Percentiles rank a stretch among this genome's conserved stretches.
Evolutionary conservation across 192 early-diverging fungal genomes (phyloP).

Genomic region (Paraglomus occultum): DNA sequence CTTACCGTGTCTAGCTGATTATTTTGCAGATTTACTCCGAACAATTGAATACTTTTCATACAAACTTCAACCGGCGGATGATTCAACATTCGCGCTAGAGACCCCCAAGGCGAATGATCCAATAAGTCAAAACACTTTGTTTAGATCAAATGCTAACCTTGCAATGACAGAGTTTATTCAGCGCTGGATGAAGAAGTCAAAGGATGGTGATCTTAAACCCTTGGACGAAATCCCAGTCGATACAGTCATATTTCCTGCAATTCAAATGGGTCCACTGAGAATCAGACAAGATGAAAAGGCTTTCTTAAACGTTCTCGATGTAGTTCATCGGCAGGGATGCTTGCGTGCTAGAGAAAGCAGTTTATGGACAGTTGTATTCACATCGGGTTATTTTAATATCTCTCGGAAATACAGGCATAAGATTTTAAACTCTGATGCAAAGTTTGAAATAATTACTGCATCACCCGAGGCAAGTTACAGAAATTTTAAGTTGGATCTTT

Average conservation of each 20-base stretch:
- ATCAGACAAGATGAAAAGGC: slow-evolving; percentile 76
- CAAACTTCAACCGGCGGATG: slow-evolving; percentile 22
- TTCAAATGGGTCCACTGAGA: slow-evolving; percentile 85
- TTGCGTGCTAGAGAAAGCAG: slow-evolving; percentile 25
- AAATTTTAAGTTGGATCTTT: neutral
- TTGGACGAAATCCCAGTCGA: slow-evolving; percentile 36
- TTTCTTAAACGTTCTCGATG: slow-evolving; percentile 62
- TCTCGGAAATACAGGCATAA: slow-evolving; percentile 60
- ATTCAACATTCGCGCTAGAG: slow-evolving; percentile 23
- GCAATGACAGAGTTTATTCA: slow-evolving; percentile 52
- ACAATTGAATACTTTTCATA: slow-evolving; percentile 68
- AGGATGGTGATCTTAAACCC: neutral
- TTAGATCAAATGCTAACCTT: slow-evolving; percentile 52
- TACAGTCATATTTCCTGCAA: slow-evolving; percentile 72
- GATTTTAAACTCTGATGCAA: slow-evolving; percentile 57
- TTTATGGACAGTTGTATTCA: slow-evolving; percentile 66
- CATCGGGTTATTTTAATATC: slow-evolving; percentile 96
- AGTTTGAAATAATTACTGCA: slow-evolving; percentile 75
- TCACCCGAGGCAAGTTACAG: slow-evolving; percentile 71
- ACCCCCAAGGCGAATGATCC: slow-evolving; percentile 51
- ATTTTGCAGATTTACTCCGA: slow-evolving; percentile 68
- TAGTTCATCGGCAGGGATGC: slow-evolving; percentile 38
- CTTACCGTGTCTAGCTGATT: slow-evolving; percentile 53
- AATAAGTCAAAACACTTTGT: slow-evolving; percentile 51
- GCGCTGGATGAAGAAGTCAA: slow-evolving; percentile 35